Evolutionary conservation across 2,329 filamentous ascomycete genomes (phyloP), one percentile per base, ranked within the genome.

Genomic region (Fusarium armeniacum): DNA sequence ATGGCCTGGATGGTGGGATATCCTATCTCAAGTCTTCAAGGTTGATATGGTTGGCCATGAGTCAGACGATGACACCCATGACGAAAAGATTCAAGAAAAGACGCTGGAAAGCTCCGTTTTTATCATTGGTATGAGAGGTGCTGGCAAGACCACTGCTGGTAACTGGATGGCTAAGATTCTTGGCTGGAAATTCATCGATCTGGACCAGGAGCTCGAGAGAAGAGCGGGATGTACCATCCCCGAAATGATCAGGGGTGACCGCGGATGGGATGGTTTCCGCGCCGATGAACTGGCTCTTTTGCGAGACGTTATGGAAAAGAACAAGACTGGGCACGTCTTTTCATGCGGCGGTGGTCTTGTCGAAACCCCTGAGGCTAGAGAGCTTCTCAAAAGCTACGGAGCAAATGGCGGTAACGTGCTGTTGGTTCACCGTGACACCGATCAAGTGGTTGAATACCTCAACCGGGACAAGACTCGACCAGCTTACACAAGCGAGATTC

Each of bases 1-100:
- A 4, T 99, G 96, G 96, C 96, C 96, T 1, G 96, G 95, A 12
- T 99, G 96, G 93, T 99, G 96, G 96, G 96, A 99, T 79, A 89
- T 90, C 20, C 82, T 98, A 58, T 90, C 90, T 24, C 89, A 92
- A 71, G 87, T 89, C 16, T 99, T 98, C 83, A 85, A 89, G 35
- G 92, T 92, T 30, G 81, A 86, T 30, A 83, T 98, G n/a, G 87
- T 90, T 64, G 96, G 96, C 15, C 87, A 90, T 36, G 93, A 97
- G 72, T 78, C 80, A 32, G 59, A 69, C n/a, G 52, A 62, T 6
- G 55, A 63, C 30, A 46, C 53, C 9, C 53, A 74, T 28, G 64
- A 73, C 15, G 58, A 64, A n/a, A 53, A 41, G n/a, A 47, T 43
- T 15, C 46, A 57, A 22, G 41, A 56, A 6, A 24, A 44, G 8